Percentiles rank a stretch among this genome's conserved stretches.
Evolutionary conservation across 176 grass and related monocot species (phyloP).

Genomic region (Aechmea fasciata): DNA sequence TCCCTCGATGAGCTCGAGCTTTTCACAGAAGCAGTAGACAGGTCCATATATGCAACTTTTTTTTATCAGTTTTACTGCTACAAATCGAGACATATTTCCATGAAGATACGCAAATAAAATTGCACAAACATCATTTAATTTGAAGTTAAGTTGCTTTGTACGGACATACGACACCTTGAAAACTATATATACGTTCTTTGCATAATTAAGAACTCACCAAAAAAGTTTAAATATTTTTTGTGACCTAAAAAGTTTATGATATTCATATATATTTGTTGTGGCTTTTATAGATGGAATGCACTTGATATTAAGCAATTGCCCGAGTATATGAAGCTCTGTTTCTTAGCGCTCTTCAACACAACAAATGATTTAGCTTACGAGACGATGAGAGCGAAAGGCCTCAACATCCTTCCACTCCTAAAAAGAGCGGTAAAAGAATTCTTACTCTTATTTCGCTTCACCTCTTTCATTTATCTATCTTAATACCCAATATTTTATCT

Average conservation of each 20-base stretch:
- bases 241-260: no score
- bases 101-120: no score
- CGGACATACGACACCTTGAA: neutral
- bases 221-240: no score
- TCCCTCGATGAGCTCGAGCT: conserved; percentile 16
- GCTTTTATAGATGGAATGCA: conserved; percentile 20
- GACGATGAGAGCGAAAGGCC: conserved; percentile 7
- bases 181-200: neutral
- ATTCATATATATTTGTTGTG: neutral
- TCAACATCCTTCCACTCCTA: conserved; percentile 6
- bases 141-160: neutral
- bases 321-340: conserved; percentile 1
- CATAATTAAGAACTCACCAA: no score
- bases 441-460: no score
- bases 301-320: conserved; percentile 7
- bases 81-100: no score
- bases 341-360: conserved; percentile 13
- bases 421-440: conserved; percentile 3
- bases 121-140: neutral
- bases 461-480: no score
- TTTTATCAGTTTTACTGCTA: neutral
- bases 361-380: neutral
- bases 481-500: no score
- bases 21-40: conserved; percentile 14
- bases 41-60: neutral